Evolutionary conservation across 1,284 basidiomycete genomes (phyloP), one percentile per base, ranked within the genome.

Genomic region (Pseudomicrostroma phylloplanum): DNA sequence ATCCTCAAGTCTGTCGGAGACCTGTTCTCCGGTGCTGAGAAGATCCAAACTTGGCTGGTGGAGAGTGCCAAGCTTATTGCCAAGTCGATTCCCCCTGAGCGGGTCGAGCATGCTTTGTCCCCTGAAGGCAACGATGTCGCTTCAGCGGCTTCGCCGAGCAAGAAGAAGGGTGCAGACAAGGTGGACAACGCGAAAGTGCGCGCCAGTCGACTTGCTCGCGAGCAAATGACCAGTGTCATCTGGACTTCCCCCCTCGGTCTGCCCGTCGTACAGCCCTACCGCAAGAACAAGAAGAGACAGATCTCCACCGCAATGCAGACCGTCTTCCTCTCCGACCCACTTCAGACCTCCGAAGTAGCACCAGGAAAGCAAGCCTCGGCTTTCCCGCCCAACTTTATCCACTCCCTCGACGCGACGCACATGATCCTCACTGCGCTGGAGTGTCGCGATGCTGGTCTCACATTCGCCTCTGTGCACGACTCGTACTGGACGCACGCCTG

Each of bases 331-430:
- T 86, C 88, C 59, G 93, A 97, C 80, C 92, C 93, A 0, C 87
- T 89, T 68, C 81, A 85, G 0, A 87, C 88, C 13, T 83, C 88
- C 40, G 86, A 90, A 80, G 93, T 97, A 43, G 89, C 92, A 71
- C 82, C 90, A 0, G 74, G 83, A 65, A 96, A 96, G 80, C 94
- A 99, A 80, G 89, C 92, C 0, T 87, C 90, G 1, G 96, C 94
- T 1, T 98, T 99, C 86, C 94, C 94, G 12, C 96, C 94, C 46
- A 99, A 99, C 83, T 98, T 94, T 78, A 91, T 98, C 63, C 96
- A 99, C 80, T 92, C 89, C 73, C 84, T 98, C 56, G 96, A 99
- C 79, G 96, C 96, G 2, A 96, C 94, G 0, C 96, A 99, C 81
- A 97, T 99, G 93, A 89, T 97, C 85, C 82, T 97, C 68, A 97